Evolutionary conservation across 345 rosid species (phyloP), one percentile per base, ranked within the genome.

Genomic region (Leavenworthia alabamica): DNA sequence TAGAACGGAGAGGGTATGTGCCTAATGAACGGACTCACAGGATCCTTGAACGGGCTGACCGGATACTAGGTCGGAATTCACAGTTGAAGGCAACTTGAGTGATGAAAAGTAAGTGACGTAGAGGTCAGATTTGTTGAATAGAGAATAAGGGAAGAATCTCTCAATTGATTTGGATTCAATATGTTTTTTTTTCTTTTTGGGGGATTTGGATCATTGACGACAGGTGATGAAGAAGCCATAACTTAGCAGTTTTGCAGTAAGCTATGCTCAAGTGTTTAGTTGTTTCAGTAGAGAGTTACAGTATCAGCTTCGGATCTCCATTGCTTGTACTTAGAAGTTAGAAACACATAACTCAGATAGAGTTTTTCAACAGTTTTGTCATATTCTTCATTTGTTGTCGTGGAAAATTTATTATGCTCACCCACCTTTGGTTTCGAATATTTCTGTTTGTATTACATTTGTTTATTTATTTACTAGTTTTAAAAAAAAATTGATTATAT

Each of bases 11-110:
- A 73, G 99, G 99, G 49, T 76, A 76, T 48, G 75, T 70, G 64
- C 94, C 96, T 9, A 74, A 93, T 53, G 56, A 22, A 50, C 63
- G 85, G 89, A 85, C 96, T 14, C 72, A 72, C 12, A 70, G 56
- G 39, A 75, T 76, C 65, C 63, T 92, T 56, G 52, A 67, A 9
- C 31, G 37, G 22, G 76, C 80, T 70, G 77, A 78, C 9, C 56
- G 58, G 15, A 73, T 39, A 62, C 57, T 73, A 3, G 72, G 66
- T 68, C 67, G 4, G 16, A 67, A 20, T 51, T 33, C 29, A 68
- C 77, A 58, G 85, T 29, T 60, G 10, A n/a, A 20, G 47, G 48
- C 56, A 6, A 13, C 61, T 44, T 44, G 67, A 60, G 42, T 35
- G 13, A 26, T 53, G 58, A 20, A 20, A 20, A 20, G 22, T 20